phyloP scores from a whole-genome alignment of 352 stramenopile species.

The Peronospora destructor region DNA sequence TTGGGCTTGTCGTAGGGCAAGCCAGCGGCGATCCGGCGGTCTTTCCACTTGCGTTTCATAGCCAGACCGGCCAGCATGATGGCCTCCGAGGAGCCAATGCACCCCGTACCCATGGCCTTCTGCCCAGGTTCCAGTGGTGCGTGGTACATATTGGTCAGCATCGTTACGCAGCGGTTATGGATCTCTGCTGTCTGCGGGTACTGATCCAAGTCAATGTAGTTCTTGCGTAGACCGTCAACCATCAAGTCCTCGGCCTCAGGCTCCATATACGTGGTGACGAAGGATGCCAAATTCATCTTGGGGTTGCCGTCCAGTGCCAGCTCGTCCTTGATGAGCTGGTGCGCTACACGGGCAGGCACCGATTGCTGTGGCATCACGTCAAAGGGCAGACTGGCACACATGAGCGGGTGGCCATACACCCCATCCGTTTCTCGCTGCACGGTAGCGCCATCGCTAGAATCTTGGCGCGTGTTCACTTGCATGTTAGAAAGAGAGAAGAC shows the following conservation, averaged over 20 bases:
- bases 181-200: constrained; percentile 91
- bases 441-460: constrained; percentile 24
- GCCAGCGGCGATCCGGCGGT: constrained; percentile 70
- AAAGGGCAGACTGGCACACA: constrained; percentile 54
- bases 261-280: constrained; percentile 91
- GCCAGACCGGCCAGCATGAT: constrained; percentile 88
- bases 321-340: constrained; percentile 87
- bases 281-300: constrained; percentile 89
- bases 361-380: constrained; percentile 56
- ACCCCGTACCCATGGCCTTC: constrained; percentile 77
- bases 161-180: constrained; percentile 90
- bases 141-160: constrained; percentile 88
- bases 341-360: constrained; percentile 71
- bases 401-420: constrained; percentile 80
- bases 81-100: constrained; percentile 89
- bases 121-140: constrained; percentile 51
- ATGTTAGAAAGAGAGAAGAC: constrained; percentile 16
- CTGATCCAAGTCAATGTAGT: constrained; percentile 90
- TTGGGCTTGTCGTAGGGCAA: constrained; percentile 85
- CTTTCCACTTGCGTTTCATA: constrained; percentile 89
- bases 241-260: constrained; percentile 87
- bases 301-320: constrained; percentile 85
- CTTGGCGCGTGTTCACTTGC: constrained; percentile 38
- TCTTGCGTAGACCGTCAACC: constrained; percentile 83
- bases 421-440: constrained; percentile 40